Percentiles rank a stretch among this genome's conserved stretches.
phyloP scores from a whole-genome alignment of 805 yeast species.

The Wickerhamomyces mucosus region DNA sequence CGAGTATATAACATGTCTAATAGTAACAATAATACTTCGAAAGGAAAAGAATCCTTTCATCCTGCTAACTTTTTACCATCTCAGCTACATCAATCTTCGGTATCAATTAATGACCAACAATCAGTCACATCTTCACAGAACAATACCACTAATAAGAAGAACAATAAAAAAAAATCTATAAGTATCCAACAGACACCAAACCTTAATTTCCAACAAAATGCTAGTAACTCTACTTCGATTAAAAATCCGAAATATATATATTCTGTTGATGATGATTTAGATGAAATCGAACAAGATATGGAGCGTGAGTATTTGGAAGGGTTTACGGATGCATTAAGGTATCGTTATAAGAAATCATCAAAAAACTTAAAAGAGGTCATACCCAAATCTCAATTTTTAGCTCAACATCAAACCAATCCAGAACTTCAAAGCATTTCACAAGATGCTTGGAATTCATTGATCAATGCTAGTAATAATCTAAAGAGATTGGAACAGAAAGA shows the following conservation, averaged over 20 bases:
- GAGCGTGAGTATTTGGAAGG: constrained; percentile 62
- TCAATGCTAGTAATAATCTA: constrained; percentile 18
- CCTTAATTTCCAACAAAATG: constrained; percentile 5
- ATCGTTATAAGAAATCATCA: constrained; percentile 27
- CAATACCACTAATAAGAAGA: constrained; percentile 4
- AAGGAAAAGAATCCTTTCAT: no score
- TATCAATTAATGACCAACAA: constrained; percentile 9
- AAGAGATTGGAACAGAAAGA: constrained; percentile 18
- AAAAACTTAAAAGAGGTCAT: constrained; percentile 11
- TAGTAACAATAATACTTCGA: no score
- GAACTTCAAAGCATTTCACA: constrained; percentile 10
- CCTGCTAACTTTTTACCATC: no score
- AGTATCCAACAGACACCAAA: constrained; percentile 15
- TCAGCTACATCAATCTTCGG: no score
- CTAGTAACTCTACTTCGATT: neutral
- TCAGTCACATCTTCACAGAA: constrained; percentile 9
- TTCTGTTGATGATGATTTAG: constrained; percentile 76
- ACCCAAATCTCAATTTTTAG: neutral
- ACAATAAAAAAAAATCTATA: constrained; percentile 16
- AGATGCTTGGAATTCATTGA: constrained; percentile 12
- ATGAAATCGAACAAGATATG: constrained; percentile 55
- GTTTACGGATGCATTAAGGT: constrained; percentile 57
- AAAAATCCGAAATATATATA: constrained; percentile 32
- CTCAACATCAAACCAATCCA: constrained; percentile 1
- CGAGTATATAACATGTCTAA: no score